phyloP scores from a whole-genome alignment of 257 asterid species.

The Mitragyna speciosa region DNA sequence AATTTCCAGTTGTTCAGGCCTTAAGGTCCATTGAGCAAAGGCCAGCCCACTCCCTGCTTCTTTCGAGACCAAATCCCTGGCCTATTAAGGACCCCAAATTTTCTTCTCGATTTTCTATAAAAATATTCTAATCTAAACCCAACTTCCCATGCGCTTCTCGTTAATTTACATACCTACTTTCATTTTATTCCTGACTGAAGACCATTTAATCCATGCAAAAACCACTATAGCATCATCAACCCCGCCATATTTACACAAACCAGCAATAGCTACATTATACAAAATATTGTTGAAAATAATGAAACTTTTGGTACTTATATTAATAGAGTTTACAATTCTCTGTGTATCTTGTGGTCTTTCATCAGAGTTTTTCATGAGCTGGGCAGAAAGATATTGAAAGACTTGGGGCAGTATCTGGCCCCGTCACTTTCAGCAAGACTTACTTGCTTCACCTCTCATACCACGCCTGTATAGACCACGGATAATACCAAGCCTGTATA shows the following conservation, averaged over 20 bases:
- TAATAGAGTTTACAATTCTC: constrained; percentile 51
- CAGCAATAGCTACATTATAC: constrained; percentile 70
- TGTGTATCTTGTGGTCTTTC: constrained; percentile 35
- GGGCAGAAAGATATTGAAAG: constrained; percentile 40
- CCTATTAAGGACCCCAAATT: no score
- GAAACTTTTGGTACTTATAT: constrained; percentile 36
- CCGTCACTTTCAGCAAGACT: constrained; percentile 62
- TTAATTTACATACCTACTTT: no score
- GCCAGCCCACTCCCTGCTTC: no score
- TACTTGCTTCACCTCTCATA: constrained; percentile 60
- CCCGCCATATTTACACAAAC: constrained; percentile 72
- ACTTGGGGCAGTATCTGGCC: constrained; percentile 43
- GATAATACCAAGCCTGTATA: constrained; percentile 67
- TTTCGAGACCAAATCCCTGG: no score
- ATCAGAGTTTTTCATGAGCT: constrained; percentile 28
- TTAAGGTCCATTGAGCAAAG: no score
- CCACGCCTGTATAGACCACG: no score
- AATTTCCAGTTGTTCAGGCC: no score
- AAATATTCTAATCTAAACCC: no score
- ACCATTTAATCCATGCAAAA: no score
- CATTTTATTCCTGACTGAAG: no score
- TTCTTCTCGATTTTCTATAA: no score
- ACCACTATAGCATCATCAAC: constrained; percentile 65
- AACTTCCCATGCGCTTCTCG: no score
- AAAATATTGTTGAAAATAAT: constrained; percentile 57